Evolutionary conservation across 1,139 yeast genomes (phyloP).

Genomic region (Pichia sp.): DNA sequence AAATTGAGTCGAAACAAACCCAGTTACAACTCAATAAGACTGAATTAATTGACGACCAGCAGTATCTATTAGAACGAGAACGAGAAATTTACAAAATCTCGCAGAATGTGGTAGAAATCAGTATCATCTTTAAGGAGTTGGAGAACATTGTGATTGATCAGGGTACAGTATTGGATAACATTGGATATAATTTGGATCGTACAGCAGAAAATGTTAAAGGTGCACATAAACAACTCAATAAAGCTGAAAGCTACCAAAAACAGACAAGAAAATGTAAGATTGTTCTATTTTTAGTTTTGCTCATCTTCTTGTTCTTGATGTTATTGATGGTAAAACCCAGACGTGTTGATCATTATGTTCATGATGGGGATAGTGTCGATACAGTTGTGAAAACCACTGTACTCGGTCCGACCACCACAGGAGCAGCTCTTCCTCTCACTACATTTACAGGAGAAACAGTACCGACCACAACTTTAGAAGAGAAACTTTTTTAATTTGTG

Average conservation of each 20-base stretch:
- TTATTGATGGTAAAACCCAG: constrained; percentile 66
- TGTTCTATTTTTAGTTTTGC: constrained; percentile 63
- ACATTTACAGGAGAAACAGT: background rate
- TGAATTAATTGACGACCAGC: constrained; percentile 25
- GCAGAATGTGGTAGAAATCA: constrained; percentile 88
- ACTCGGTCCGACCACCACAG: background rate
- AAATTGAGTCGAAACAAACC: constrained; percentile 43
- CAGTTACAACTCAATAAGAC: constrained; percentile 40
- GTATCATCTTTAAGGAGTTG: constrained; percentile 89
- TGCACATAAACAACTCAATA: constrained; percentile 71
- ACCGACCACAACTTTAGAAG: background rate
- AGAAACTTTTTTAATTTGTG: background rate
- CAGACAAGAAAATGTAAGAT: constrained; percentile 88
- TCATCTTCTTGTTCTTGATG: constrained; percentile 69
- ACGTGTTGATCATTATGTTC: constrained; percentile 20
- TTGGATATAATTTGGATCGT: constrained; percentile 82
- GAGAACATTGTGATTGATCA: constrained; percentile 91
- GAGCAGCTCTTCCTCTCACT: background rate
- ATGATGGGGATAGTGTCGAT: constrained; percentile 4
- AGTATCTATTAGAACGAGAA: constrained; percentile 66
- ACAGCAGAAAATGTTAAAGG: constrained; percentile 70
- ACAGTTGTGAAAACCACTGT: background rate
- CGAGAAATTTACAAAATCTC: constrained; percentile 86
- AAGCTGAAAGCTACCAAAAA: constrained; percentile 79
- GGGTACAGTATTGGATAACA: constrained; percentile 87